Evolutionary conservation across 2,329 filamentous ascomycete species (phyloP).

Genomic region (Fusarium verticillioides): DNA sequence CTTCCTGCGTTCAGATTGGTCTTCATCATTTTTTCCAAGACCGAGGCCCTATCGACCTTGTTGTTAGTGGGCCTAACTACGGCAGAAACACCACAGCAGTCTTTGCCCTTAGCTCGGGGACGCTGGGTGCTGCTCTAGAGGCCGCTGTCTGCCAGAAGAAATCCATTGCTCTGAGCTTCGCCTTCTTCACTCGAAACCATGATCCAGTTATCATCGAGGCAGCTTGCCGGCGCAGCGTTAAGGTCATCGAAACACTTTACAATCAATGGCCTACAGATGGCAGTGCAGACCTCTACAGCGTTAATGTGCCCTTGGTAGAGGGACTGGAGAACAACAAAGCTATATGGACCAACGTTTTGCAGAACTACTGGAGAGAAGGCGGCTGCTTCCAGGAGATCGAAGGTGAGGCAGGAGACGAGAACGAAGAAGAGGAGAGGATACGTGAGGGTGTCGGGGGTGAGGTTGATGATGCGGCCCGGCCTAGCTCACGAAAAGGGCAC

Average conservation of each 20-base stretch:
- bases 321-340: conserved; percentile 78
- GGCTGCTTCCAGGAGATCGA: conserved; percentile 88
- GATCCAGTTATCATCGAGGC: conserved; percentile 83
- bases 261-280: conserved; percentile 75
- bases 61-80: conserved; percentile 85
- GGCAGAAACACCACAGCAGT: conserved; percentile 84
- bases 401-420: conserved; percentile 70
- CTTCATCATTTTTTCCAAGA: conserved; percentile 82
- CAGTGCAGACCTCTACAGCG: conserved; percentile 83
- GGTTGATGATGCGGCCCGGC: conserved; percentile 51
- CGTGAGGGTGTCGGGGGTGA: conserved; percentile 70
- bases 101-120: conserved; percentile 81
- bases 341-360: conserved; percentile 85
- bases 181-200: conserved; percentile 88
- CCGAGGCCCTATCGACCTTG: conserved; percentile 77
- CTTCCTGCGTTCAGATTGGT: conserved; percentile 84
- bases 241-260: conserved; percentile 81
- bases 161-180: conserved; percentile 87
- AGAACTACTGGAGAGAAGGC: conserved; percentile 89
- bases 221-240: conserved; percentile 78
- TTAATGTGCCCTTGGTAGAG: conserved; percentile 89
- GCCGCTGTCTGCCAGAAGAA: conserved; percentile 76
- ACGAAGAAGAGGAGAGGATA: conserved; percentile 78
- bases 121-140: conserved; percentile 80
- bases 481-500: conserved; percentile 58